These are phyloP conservation scores for Mycosphaerella sp. DNA, from an alignment of 2,329 filamentous ascomycete species.

Conservation along the genomic window DNA sequence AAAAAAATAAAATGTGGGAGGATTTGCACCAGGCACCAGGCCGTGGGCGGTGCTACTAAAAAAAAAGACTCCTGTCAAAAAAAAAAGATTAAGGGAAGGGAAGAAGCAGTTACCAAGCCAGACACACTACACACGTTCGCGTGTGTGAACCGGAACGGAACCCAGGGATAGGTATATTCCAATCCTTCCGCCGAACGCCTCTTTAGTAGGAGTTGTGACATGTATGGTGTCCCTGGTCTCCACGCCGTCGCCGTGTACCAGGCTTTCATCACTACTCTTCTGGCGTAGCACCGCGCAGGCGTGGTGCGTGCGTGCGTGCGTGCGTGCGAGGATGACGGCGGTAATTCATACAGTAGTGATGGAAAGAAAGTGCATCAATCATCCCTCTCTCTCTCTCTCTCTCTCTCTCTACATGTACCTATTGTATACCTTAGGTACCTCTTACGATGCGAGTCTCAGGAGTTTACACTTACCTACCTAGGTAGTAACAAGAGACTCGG, in stretches of 20 bases:
- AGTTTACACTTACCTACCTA: neutral
- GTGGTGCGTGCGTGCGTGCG: neutral
- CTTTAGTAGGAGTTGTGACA: neutral
- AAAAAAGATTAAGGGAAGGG: too few species aligned
- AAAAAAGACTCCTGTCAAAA: conserved; percentile 2
- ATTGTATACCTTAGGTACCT: too few species aligned
- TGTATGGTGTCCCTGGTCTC: conserved; percentile 1
- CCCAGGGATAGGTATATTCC: neutral
- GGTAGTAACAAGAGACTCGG: too few species aligned
- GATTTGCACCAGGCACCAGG: conserved; percentile 6
- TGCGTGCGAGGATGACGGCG: too few species aligned
- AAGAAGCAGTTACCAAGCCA: too few species aligned
- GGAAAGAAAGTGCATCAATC: too few species aligned
- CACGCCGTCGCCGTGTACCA: neutral
- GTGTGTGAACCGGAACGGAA: too few species aligned
- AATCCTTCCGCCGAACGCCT: neutral
- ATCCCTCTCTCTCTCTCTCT: too few species aligned
- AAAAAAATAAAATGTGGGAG: neutral
- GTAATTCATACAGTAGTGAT: too few species aligned
- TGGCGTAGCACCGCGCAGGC: too few species aligned
- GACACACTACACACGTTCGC: too few species aligned
- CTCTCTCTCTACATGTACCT: too few species aligned
- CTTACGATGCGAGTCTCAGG: conserved; percentile 11
- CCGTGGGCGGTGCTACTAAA: neutral
- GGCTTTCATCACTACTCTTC: neutral